Percentiles rank a stretch among this genome's conserved stretches.
These are phyloP conservation scores for Juglanconis oblonga DNA, from an alignment of 2,329 filamentous ascomycete species.

Conservation along the genomic window DNA sequence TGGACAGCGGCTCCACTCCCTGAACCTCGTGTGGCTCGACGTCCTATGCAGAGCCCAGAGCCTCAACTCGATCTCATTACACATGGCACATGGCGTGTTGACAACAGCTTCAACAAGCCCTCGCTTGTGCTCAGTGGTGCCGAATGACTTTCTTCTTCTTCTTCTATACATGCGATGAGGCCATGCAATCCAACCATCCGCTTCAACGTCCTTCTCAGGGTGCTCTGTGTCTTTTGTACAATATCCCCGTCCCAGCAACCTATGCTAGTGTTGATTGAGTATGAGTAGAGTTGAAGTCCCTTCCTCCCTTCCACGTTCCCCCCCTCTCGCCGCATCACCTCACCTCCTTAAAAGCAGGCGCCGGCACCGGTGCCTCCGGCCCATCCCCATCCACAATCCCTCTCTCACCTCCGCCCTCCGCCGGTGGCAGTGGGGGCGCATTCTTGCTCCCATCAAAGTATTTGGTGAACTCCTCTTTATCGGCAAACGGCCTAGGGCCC, in stretches of 20 bases:
- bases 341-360: constrained; percentile 34
- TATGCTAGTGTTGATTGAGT: neutral
- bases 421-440: constrained; percentile 55
- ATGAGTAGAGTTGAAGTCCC: neutral
- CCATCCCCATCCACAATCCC: constrained; percentile 30
- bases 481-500: constrained; percentile 79
- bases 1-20: neutral
- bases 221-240: neutral
- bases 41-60: too few relatives aligned
- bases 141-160: neutral
- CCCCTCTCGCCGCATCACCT: constrained; percentile 16
- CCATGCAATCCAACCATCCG: neutral
- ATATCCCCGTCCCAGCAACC: neutral
- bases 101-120: neutral
- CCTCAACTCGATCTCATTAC: too few relatives aligned
- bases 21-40: too few relatives aligned
- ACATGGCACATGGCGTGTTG: neutral
- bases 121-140: neutral
- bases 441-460: constrained; percentile 70
- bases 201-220: neutral
- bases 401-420: constrained; percentile 40
- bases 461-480: constrained; percentile 86
- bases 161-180: neutral
- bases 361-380: constrained; percentile 23
- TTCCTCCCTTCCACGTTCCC: neutral